phyloP scores from a whole-genome alignment of 805 yeast genomes.

The Candida jianshihensis region DNA sequence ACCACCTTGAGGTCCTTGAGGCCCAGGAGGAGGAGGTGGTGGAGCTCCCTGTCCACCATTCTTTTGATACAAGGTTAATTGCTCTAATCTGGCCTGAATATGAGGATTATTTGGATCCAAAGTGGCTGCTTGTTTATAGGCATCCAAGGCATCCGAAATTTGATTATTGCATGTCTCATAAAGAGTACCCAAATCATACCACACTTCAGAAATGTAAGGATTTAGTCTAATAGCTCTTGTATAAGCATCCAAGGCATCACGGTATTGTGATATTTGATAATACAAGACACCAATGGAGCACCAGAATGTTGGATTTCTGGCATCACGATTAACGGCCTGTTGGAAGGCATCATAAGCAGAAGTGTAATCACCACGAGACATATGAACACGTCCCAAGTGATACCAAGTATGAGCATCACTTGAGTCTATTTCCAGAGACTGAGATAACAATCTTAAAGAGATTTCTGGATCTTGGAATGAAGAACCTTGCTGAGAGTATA shows the following conservation, averaged over 20 bases:
- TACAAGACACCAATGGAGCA: constrained; percentile 92
- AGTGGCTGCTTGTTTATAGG: constrained; percentile 92
- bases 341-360: constrained; percentile 98
- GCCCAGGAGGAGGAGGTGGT: constrained; percentile 64
- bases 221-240: constrained; percentile 93
- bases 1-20: constrained; percentile 28
- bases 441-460: constrained; percentile 75
- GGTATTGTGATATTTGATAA: constrained; percentile 91
- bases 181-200: constrained; percentile 97
- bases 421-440: constrained; percentile 83
- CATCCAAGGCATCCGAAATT: constrained; percentile 90
- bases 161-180: constrained; percentile 98
- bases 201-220: constrained; percentile 94
- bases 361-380: constrained; percentile 91
- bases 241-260: constrained; percentile 96
- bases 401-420: constrained; percentile 97
- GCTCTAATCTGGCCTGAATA: constrained; percentile 87
- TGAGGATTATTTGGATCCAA: constrained; percentile 93
- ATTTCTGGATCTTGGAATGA: constrained; percentile 73
- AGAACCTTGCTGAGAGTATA: constrained; percentile 70
- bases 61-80: constrained; percentile 64
- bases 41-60: constrained; percentile 51
- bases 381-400: constrained; percentile 91
- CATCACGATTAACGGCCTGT: constrained; percentile 95
- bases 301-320: constrained; percentile 98